A percentile compares a stretch with the other conserved stretches of the same genome.
Evolutionary conservation across 1,139 yeast species (phyloP).

Genomic region (Citeromyces hawaiiensis): DNA sequence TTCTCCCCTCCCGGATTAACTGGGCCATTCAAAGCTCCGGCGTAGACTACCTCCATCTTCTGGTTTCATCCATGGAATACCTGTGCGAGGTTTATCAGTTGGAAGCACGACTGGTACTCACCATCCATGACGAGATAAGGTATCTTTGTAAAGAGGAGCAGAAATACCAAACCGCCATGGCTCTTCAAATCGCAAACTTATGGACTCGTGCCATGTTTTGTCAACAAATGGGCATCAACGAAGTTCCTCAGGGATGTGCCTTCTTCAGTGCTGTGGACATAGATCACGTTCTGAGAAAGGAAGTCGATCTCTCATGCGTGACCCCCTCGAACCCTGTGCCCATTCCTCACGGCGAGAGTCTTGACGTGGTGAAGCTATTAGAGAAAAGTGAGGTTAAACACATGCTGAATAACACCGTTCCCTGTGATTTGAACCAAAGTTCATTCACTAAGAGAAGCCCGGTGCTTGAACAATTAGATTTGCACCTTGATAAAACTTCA

Average conservation of each 20-base stretch:
- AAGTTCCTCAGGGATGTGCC: slow-evolving; percentile 90
- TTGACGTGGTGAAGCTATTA: slow-evolving; percentile 44
- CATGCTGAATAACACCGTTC: slow-evolving; percentile 5
- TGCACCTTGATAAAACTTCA: slow-evolving; percentile 11
- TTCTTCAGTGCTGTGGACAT: slow-evolving; percentile 91
- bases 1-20: slow-evolving; percentile 82
- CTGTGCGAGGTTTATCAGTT: slow-evolving; percentile 49
- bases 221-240: slow-evolving; percentile 80
- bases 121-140: slow-evolving; percentile 93
- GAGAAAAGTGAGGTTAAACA: slow-evolving; percentile 16
- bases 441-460: slow-evolving; percentile 7
- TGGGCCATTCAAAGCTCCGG: slow-evolving; percentile 99
- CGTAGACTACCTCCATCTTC: slow-evolving; percentile 83
- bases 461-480: slow-evolving; percentile 17
- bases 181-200: slow-evolving; percentile 76
- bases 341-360: slow-evolving; percentile 68
- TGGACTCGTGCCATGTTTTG: slow-evolving; percentile 98
- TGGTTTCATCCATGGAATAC: slow-evolving; percentile 83
- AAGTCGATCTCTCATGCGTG: slow-evolving; percentile 75
- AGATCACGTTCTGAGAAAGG: slow-evolving; percentile 79
- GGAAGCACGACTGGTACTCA: slow-evolving; percentile 70
- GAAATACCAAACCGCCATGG: slow-evolving; percentile 60
- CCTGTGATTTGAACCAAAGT: slow-evolving; percentile 5
- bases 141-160: slow-evolving; percentile 67
- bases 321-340: slow-evolving; percentile 77